Base-by-base conservation (phyloP, 768 basidiomycete species). In the Kwoniella dendrophila region DNA sequence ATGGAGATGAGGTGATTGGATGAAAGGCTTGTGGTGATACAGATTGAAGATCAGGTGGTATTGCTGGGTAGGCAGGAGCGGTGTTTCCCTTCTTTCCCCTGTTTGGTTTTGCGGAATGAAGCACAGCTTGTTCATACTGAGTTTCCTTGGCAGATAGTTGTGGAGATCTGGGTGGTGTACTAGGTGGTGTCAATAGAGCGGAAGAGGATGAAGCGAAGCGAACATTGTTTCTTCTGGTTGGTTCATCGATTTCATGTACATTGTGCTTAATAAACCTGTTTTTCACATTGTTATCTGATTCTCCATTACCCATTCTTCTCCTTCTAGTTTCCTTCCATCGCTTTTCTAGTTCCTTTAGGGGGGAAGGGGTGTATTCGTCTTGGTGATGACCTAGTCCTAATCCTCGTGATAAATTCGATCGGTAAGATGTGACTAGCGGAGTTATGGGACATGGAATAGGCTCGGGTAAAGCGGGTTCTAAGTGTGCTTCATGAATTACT, bases 271-370 rank as follows among this genome's bases (percentile, higher is more conserved):
- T n/a, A n/a, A n/a, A n/a, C n/a, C n/a, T n/a, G n/a, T n/a, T n/a
- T n/a, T n/a, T n/a, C n/a, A n/a, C n/a, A n/a, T n/a, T n/a, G n/a
- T n/a, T n/a, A 2, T 12, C 4, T 40, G 24, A 32, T 7, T 43
- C 27, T 6, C 6, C 5, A 27, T 2, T 44, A 18, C 47, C 48
- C 22, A 33, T n/a, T 40, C 59, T 29, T 2, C 8, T 36, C 41
- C 56, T 33, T 16, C 72, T 43, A 27, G 43, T 48, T 24, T 59
- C 64, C 43, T 69, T 59, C 73, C 73, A 75, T 38, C 69, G 71
- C 5, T 30, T 32, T 47, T 75, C 73, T 11, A 72, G 58, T 29
- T 63, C 55, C 40, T 68, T 40, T 18, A 75, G 61, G 43, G 54
- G 55, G 14, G 51, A 36, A 18, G 73, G 73, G 7, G 73, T 74